Base-by-base conservation (phyloP, 345 rosid genomes). In the Melaleuca quinquenervia region DNA sequence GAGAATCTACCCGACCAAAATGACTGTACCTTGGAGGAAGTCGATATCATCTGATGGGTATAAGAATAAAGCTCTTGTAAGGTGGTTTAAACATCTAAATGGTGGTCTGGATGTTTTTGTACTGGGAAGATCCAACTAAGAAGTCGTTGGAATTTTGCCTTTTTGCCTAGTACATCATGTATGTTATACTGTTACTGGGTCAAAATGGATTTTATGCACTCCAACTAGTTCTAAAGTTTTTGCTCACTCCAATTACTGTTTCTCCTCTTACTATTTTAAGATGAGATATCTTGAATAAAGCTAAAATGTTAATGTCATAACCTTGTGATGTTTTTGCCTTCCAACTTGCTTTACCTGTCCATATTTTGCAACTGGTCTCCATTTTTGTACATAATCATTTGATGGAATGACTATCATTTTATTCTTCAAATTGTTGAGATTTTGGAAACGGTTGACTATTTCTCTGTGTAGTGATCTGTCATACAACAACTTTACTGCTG, bases 381-480 rank as follows among this genome's bases (percentile, higher is more conserved):
- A 1, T 32, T 62, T 62, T 32, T 64, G 45, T 64, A 16, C 24
- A 64, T 4, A 16, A 64, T 0, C 12, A 64, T 64, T 11, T 74
- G 22, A 52, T 36, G 52, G 18, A 56, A 24, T 45, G 60, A 3
- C 78, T 1, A 8, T 32, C 0, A 8, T 11, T 32, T 22, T 64
- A 1, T 1, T 64, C 0, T 64, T 2, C 24, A 15, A 64, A 64
- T 8, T 15, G 76, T 7, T 64, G 44, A 64, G 1, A 41, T 32
- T 54, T 45, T 6, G 75, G 51, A 36, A 45, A n/a, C 3, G 13
- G 44, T 27, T 84, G 56, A 12, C 26, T 44, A 29, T 76, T 82
- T 82, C 45, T 6, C 55, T 53, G 22, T 55, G 88, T 86, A 92
- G 93, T 80, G 92, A 89, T 22, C 86, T 92, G 52, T 89, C 92